A percentile compares a stretch with the other conserved stretches of the same genome.
phyloP scores from a whole-genome alignment of 371 early-diverging fungal species.

The Dentiscutata heterogama region DNA sequence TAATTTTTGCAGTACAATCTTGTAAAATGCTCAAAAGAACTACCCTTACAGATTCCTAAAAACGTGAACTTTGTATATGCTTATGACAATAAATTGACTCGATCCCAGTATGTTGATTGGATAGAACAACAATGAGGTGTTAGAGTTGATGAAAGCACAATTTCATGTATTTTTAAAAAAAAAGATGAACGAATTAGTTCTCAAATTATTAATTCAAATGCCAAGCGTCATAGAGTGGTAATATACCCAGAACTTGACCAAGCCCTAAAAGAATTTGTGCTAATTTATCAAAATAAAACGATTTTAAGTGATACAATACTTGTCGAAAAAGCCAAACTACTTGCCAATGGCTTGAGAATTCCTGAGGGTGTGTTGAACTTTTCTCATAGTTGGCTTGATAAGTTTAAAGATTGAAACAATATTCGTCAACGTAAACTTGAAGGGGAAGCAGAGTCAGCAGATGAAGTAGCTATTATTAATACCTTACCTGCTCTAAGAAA shows the following conservation, averaged over 20 bases:
- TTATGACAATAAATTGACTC: conserved; percentile 36
- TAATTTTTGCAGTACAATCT: too few species aligned
- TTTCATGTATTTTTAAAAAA: neutral
- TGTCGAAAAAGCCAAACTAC: conserved; percentile 34
- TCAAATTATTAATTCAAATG: neutral
- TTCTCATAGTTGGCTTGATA: conserved; percentile 27
- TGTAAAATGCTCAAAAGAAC: neutral
- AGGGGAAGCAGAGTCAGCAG: neutral
- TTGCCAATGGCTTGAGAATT: neutral
- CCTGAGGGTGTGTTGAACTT: conserved; percentile 9
- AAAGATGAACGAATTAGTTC: neutral
- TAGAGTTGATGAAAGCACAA: conserved; percentile 27
- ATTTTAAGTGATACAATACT: conserved; percentile 40
- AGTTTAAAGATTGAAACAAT: neutral
- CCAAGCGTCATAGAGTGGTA: neutral
- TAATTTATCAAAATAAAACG: conserved; percentile 26
- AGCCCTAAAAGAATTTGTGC: conserved; percentile 19
- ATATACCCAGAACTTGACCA: conserved; percentile 2
- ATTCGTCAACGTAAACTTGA: conserved; percentile 11
- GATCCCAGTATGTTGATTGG: conserved; percentile 38
- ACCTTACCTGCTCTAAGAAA: neutral
- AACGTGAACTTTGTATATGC: conserved; percentile 43
- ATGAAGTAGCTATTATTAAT: conserved; percentile 8
- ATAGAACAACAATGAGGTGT: conserved; percentile 16
- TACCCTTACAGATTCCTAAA: conserved; percentile 8